Base-by-base conservation (phyloP, 345 rosid genomes). In the Ceriops tagal region DNA sequence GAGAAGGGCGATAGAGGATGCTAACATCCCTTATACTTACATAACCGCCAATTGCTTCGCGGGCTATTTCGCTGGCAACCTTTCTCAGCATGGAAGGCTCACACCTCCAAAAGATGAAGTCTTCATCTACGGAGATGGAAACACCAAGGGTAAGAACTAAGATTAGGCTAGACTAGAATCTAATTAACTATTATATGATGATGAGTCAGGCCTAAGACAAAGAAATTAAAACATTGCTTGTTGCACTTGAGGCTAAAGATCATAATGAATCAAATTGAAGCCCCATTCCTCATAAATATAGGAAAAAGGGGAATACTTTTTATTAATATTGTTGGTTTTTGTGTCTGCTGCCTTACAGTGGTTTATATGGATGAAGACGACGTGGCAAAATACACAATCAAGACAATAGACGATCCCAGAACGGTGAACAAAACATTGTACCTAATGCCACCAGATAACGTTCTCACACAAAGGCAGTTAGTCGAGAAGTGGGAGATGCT, bases 11-110 rank as follows among this genome's bases (percentile, higher is more conserved):
- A 89, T 91, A 31, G 91, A 91, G 20, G 88, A 78, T 2, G 92
- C 92, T n/a, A 73, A 82, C 22, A 91, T 93, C 61, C 96, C 97
- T 5, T 75, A 78, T 75, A 89, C 97, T 37, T 93, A 89, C 5
- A 78, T 91, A 1, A 75, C 86, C 0, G 92, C 92, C 3, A 88
- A 86, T 77, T 91, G 97, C 74, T 95, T 86, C n/a, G 96, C 79
- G 2, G 99, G 89, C 8, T 95, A 89, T 69, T 89, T 93, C 21
- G 96, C 64, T 30, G 90, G 86, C 31, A 87, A 82, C 73, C 92
- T 88, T 43, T 88, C 84, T 8, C 97, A 91, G 66, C 74, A 86
- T 62, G 82, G 46, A 27, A 77, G 82, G 1, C 86, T 93, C 31
- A 62, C 78, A 26, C 97, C 98, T 71, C 97, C 98, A 0, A 82